Evolutionary conservation across 2,329 filamentous ascomycete genomes (phyloP).

Genomic region (Apiospora malaysiana): DNA sequence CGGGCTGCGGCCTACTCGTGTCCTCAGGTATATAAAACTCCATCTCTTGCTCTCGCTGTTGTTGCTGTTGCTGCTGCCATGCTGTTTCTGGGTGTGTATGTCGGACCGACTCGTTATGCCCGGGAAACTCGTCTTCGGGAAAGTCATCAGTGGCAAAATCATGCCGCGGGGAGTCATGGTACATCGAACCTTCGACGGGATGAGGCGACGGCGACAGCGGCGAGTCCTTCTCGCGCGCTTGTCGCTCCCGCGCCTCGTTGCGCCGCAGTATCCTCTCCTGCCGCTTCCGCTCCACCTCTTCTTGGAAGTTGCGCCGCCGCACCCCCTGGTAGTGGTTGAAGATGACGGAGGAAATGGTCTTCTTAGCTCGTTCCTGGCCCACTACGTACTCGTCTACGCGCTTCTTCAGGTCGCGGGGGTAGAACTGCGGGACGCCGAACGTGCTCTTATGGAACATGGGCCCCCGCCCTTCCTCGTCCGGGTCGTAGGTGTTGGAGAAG

Average conservation of each 20-base stretch:
- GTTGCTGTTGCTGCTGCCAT: slow-evolving; percentile 28
- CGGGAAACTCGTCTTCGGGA: slow-evolving; percentile 60
- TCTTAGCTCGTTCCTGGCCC: slow-evolving; percentile 92
- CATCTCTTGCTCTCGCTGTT: slow-evolving; percentile 42
- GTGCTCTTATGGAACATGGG: slow-evolving; percentile 64
- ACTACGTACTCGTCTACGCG: slow-evolving; percentile 96
- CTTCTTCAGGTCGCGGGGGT: slow-evolving; percentile 77
- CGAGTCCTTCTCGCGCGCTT: slow-evolving; percentile 69
- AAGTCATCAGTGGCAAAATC: slow-evolving; percentile 43
- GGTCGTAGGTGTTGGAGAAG: slow-evolving; percentile 66
- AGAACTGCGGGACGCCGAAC: slow-evolving; percentile 67
- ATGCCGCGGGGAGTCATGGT: slow-evolving; percentile 35
- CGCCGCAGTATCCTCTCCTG: slow-evolving; percentile 71
- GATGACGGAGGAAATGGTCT: slow-evolving; percentile 88
- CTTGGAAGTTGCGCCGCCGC: slow-evolving; percentile 77
- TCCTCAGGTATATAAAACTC: slow-evolving; percentile 59
- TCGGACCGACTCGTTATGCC: slow-evolving; percentile 55
- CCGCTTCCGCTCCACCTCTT: slow-evolving; percentile 64
- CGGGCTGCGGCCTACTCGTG: slow-evolving; percentile 46
- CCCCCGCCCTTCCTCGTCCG: slow-evolving; percentile 58
- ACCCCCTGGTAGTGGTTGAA: slow-evolving; percentile 97
- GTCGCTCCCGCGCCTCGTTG: slow-evolving; percentile 52
- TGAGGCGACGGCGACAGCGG: slow-evolving; percentile 58
- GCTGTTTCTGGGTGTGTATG: slow-evolving; percentile 41
- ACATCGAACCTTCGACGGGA: slow-evolving; percentile 75